A percentile compares a stretch with the other conserved stretches of the same genome.
phyloP scores from a whole-genome alignment of 371 early-diverging fungal species.

The Mucor racemosus region DNA sequence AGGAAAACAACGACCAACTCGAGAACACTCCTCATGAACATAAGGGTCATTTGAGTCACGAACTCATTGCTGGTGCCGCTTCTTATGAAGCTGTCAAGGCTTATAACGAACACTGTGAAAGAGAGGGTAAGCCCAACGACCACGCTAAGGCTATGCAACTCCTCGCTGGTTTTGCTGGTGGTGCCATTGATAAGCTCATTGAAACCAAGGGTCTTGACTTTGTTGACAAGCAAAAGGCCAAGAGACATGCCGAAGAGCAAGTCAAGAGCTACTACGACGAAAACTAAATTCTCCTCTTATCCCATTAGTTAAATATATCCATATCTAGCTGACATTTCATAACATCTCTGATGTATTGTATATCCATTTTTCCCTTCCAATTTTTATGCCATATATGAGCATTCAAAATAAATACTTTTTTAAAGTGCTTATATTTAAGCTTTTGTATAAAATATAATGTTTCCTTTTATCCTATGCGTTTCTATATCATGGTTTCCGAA shows the following conservation, averaged over 20 bases:
- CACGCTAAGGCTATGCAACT: constrained; percentile 58
- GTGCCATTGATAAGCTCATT: constrained; percentile 26
- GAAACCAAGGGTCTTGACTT: constrained; percentile 60
- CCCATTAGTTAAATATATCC: too few species aligned
- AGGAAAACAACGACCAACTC: constrained; percentile 34
- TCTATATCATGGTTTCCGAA: too few species aligned
- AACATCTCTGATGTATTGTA: too few species aligned
- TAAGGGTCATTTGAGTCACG: constrained; percentile 54
- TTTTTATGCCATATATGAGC: too few species aligned
- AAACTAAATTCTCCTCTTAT: not conserved
- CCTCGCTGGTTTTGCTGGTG: constrained; percentile 59
- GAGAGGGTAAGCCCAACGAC: constrained; percentile 46
- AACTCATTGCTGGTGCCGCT: constrained; percentile 59
- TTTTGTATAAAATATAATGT: too few species aligned
- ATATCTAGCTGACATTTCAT: too few species aligned
- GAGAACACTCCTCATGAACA: constrained; percentile 30
- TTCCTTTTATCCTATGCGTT: too few species aligned
- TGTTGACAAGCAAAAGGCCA: constrained; percentile 51
- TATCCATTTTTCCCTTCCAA: too few species aligned
- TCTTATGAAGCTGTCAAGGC: constrained; percentile 53
- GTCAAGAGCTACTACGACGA: constrained; percentile 34
- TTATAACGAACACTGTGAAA: constrained; percentile 52
- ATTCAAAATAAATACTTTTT: not conserved
- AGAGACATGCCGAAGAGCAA: constrained; percentile 46
- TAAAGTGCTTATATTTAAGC: not conserved